phyloP scores from a whole-genome alignment of 148 eudicot species.

The Persicaria maculosa region DNA sequence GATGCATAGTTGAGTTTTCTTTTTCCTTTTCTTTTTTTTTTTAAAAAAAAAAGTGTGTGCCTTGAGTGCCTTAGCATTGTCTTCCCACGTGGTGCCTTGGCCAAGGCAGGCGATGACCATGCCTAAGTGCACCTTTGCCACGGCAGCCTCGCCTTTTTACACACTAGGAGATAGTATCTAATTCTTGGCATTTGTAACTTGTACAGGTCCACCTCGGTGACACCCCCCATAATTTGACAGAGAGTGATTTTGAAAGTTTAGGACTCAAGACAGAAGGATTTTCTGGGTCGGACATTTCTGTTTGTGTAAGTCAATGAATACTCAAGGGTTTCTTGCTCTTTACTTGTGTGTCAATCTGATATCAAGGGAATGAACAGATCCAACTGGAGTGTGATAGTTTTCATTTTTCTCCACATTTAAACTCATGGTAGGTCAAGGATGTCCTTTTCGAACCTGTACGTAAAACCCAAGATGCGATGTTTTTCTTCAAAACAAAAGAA shows the following conservation, averaged over 20 bases:
- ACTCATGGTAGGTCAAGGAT: constrained; percentile 63
- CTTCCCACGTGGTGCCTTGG: neutral
- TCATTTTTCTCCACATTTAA: neutral
- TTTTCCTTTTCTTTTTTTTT: too few relatives aligned
- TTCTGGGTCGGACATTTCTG: constrained; percentile 94
- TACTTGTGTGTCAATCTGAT: neutral
- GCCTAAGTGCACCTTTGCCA: too few relatives aligned
- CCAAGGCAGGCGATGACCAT: too few relatives aligned
- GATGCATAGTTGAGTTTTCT: too few relatives aligned
- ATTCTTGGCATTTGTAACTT: neutral
- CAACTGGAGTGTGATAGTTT: too few relatives aligned
- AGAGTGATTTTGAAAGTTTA: constrained; percentile 73
- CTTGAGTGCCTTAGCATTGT: neutral
- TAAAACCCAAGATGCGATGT: constrained; percentile 98
- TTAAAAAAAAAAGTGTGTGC: neutral
- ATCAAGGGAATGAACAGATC: neutral
- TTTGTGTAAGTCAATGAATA: constrained; percentile 66
- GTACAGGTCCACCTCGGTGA: constrained; percentile 91
- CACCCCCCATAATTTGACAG: constrained; percentile 81
- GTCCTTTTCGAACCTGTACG: constrained; percentile 97
- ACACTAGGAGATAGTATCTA: neutral
- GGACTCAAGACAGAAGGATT: constrained; percentile 84
- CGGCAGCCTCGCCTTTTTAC: too few relatives aligned
- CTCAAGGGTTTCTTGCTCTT: neutral
- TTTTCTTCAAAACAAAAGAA: constrained; percentile 44